Evolutionary conservation across 176 grass and related monocot genomes (phyloP), one percentile per base, ranked within the genome.

Genomic region (Avena eriantha): DNA sequence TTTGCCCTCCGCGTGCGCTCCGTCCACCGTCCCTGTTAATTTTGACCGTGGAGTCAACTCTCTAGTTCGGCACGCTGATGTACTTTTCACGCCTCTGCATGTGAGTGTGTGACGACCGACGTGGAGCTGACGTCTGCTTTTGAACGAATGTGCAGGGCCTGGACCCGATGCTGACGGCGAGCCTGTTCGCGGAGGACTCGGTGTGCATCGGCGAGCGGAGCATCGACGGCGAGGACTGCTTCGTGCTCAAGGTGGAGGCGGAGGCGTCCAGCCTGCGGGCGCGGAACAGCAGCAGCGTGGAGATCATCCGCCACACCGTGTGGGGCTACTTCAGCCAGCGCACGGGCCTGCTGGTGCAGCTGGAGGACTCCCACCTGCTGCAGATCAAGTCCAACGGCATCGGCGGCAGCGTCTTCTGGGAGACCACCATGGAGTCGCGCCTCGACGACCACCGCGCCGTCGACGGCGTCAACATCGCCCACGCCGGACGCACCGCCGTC

Each of bases 281-380:
- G 21, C 90, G 94, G 46, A 99, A 95, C 87, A 90, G 90, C 92
- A 69, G 82, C 90, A 94, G 90, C 80, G 92, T 99, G 9, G 94
- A 99, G 88, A 96, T 99, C 88, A 94, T 99, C 78, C 77, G 92
- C 5, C 97, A 99, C 87, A 96, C 90, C 2, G 88, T 99, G 39
- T 99, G 97, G 97, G 97, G 97, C 0, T 96, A 94, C 94, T 99
- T 99, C 92, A 99, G 97, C 90, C 94, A 99, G 85, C 92, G 97
- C 15, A 94, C 94, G 0, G 97, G 97, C 16, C 87, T 99, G 56
- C 94, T 99, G 22, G 86, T 94, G 81, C 94, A 96, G 90, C 92
- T 99, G 0, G 97, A 99, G 85, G 97, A 99, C 90, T 96, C 94
- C 15, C 97, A 96, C 87, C 90, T 99, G 76, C 89, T 99, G 15